Conservation (phyloP, 2,329 filamentous ascomycete species). For the Emergomyces africanus region DNA sequence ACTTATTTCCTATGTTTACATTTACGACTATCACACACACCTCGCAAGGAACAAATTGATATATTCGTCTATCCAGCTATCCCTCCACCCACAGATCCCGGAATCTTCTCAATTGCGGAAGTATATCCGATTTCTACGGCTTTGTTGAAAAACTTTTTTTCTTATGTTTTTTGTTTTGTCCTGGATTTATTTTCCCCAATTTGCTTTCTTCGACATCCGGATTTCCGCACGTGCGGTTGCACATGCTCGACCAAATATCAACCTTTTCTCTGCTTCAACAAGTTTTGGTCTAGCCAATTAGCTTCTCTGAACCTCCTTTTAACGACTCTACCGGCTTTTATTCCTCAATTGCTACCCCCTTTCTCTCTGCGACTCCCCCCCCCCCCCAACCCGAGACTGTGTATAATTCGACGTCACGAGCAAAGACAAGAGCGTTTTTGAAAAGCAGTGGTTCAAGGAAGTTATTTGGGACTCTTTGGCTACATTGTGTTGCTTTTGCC, state of each 20-base stretch:
- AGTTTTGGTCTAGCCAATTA: background rate
- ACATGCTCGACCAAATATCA: background rate
- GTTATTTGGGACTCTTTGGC: background rate
- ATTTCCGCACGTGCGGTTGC: background rate
- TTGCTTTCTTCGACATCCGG: background rate
- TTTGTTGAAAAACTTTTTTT: background rate
- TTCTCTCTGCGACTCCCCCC: background rate
- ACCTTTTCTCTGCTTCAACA: background rate
- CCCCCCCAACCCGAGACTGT: background rate
- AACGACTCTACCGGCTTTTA: background rate
- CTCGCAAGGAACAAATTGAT: background rate
- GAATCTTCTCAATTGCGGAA: background rate
- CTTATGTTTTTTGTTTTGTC: background rate
- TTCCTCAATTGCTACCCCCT: background rate
- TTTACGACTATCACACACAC: background rate
- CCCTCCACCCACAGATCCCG: background rate
- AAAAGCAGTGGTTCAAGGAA: background rate
- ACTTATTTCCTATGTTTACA: conserved; percentile 4
- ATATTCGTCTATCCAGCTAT: background rate
- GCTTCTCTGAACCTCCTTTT: background rate
- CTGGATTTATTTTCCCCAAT: background rate
- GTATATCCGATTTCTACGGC: background rate
- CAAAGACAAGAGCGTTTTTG: background rate
- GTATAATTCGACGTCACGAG: background rate
- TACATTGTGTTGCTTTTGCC: background rate